Base-by-base conservation (phyloP, 768 basidiomycete genomes). In the Leccinum broughii region DNA sequence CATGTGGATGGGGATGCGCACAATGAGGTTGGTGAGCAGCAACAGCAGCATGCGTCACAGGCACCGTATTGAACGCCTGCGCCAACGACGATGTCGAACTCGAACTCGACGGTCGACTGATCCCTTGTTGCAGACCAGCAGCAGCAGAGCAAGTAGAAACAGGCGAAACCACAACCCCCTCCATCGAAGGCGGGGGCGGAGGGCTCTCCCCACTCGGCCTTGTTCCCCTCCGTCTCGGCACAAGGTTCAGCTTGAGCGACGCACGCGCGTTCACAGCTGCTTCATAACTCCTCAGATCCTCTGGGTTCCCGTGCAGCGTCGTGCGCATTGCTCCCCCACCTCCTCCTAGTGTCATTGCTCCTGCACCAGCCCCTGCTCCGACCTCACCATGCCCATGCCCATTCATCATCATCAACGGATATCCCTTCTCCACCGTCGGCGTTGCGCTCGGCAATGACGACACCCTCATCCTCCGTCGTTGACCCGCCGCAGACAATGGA, bases 361-460 rank as follows among this genome's bases (percentile, higher is more conserved):
- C 24, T 24, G 24, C 24, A 71, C 30, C 30, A 30, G 30, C 30
- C 30, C 30, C 30, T 30, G 30, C 30, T 30, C 30, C 30, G 30
- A 30, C 41, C 54, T 67, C 54, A 56, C 68, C 62, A n/a, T 71
- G 66, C 14, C 46, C 62, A n/a, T 11, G 39, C 3, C 59, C 72
- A 24, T 62, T 65, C 14, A 26, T 15, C 59, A 62, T 61, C 59
- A 63, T 60, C 56, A 64, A 46, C 14, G 69, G 67, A 35, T 66
- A 64, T 0, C 58, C 58, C 32, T 64, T 65, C 39, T 70, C 70
- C 35, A 69, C 69, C 26, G 83, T 78, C 0, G 89, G 89, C 3
- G 89, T 90, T 73, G 86, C 85, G 64, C 83, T 86, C 7, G 89
- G 89, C 46, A 91, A 68, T n/a, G 85, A 87, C 32, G 85, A 78